A percentile compares a stretch with the other conserved stretches of the same genome.
These are phyloP conservation scores for Termitomyces sp. DNA, from an alignment of 768 basidiomycete genomes.

Conservation along the genomic window DNA sequence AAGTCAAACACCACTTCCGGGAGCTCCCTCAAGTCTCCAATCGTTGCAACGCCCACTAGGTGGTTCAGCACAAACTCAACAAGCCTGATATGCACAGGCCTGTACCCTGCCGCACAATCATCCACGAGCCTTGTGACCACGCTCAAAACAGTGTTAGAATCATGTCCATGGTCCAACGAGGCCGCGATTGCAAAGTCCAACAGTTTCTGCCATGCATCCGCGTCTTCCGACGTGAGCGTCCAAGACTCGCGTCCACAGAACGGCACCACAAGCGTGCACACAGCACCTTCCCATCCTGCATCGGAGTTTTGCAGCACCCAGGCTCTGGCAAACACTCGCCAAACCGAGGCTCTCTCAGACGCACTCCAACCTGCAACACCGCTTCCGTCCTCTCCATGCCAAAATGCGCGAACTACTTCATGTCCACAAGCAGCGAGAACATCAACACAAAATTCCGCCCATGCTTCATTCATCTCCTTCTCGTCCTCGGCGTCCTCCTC, in stretches of 20 bases:
- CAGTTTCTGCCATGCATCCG: slow-evolving; percentile 55
- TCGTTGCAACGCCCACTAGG: slow-evolving; percentile 32
- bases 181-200: slow-evolving; percentile 46
- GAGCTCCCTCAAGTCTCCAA: slow-evolving; percentile 40
- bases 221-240: slow-evolving; percentile 39
- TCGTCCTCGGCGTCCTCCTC: slow-evolving; percentile 16
- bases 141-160: slow-evolving; percentile 49
- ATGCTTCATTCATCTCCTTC: slow-evolving; percentile 44
- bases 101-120: slow-evolving; percentile 1
- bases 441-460: slow-evolving; percentile 60
- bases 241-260: slow-evolving; percentile 38
- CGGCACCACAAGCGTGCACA: slow-evolving; percentile 53
- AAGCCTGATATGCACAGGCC: slow-evolving; percentile 33
- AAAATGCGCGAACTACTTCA: slow-evolving; percentile 48
- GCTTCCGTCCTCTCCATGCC: slow-evolving; percentile 27
- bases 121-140: slow-evolving; percentile 39
- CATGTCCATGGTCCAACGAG: slow-evolving; percentile 57
- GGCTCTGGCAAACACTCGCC: slow-evolving; percentile 49
- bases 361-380: slow-evolving; percentile 28
- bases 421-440: slow-evolving; percentile 42
- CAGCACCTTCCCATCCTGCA: slow-evolving; percentile 49
- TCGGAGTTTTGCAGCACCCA: slow-evolving; percentile 44
- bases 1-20: slow-evolving; percentile 54
- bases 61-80: slow-evolving; percentile 59
- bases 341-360: slow-evolving; percentile 45